Evolutionary conservation across 73 alveolate genomes (phyloP).

Genomic region (Symbiodinium pilosum): DNA sequence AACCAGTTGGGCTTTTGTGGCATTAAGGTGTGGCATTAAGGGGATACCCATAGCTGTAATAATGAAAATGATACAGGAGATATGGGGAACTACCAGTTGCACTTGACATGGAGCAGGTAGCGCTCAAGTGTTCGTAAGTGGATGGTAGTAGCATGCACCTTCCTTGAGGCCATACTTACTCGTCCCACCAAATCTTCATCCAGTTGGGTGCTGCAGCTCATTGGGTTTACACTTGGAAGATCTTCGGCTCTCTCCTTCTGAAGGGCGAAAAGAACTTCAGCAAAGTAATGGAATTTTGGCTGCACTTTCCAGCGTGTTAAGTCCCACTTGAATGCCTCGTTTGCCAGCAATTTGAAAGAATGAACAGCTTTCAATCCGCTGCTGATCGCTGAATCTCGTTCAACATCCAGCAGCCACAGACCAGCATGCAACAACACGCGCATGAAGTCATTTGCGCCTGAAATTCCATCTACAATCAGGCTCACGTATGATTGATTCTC

Average conservation of each 20-base stretch:
- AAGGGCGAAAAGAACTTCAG: neutral
- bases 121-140: neutral
- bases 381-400: neutral
- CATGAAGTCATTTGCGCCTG: neutral
- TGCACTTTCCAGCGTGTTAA: slow-evolving; percentile 19
- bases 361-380: neutral
- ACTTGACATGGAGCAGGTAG: neutral
- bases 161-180: too few relatives aligned
- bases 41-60: too few relatives aligned
- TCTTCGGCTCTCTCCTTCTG: neutral
- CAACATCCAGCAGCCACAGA: neutral
- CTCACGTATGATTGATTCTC: neutral
- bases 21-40: too few relatives aligned
- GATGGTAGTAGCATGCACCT: neutral
- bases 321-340: neutral
- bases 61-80: too few relatives aligned
- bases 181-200: slow-evolving; percentile 26
- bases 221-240: neutral
- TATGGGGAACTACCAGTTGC: too few relatives aligned
- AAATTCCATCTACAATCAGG: neutral
- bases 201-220: neutral
- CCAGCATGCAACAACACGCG: neutral
- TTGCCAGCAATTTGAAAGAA: neutral
- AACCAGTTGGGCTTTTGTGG: too few relatives aligned
- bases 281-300: slow-evolving; percentile 9